Conservation (phyloP, 768 basidiomycete species). For the Suillus cothurnatus region DNA sequence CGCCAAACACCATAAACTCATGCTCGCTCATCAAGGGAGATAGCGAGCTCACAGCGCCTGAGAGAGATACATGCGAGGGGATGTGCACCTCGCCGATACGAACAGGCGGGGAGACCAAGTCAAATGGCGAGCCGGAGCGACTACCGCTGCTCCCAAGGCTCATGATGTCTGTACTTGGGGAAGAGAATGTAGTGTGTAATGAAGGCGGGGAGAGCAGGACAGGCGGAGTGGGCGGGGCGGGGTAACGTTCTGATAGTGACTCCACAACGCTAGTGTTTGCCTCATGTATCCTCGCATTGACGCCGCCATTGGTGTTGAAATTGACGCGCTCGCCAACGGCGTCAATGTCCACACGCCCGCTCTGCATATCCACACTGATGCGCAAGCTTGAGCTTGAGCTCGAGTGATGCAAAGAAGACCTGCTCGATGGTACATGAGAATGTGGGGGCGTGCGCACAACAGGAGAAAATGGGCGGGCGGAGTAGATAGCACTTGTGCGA, state of each 20-base stretch:
- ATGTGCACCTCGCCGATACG: neutral
- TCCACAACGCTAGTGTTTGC: slow-evolving; percentile 17
- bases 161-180: neutral
- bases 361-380: neutral
- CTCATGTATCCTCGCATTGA: neutral
- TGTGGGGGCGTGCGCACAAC: slow-evolving; percentile 15
- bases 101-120: neutral
- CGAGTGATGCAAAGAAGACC: neutral
- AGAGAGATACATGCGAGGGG: neutral
- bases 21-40: neutral
- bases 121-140: neutral
- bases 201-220: slow-evolving; percentile 28
- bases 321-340: neutral
- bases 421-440: neutral
- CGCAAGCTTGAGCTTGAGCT: neutral
- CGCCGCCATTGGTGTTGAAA: neutral
- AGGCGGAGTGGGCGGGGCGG: slow-evolving; percentile 29
- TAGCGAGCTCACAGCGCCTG: neutral
- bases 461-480: slow-evolving; percentile 30
- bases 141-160: neutral
- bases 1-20: neutral
- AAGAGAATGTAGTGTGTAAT: slow-evolving; percentile 18
- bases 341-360: neutral
- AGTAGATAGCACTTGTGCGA: slow-evolving; percentile 29
- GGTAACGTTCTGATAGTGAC: slow-evolving; percentile 35